These are phyloP conservation scores for Oryza rufipogon DNA, from an alignment of 176 grass and related monocot genomes.

Conservation along the genomic window DNA sequence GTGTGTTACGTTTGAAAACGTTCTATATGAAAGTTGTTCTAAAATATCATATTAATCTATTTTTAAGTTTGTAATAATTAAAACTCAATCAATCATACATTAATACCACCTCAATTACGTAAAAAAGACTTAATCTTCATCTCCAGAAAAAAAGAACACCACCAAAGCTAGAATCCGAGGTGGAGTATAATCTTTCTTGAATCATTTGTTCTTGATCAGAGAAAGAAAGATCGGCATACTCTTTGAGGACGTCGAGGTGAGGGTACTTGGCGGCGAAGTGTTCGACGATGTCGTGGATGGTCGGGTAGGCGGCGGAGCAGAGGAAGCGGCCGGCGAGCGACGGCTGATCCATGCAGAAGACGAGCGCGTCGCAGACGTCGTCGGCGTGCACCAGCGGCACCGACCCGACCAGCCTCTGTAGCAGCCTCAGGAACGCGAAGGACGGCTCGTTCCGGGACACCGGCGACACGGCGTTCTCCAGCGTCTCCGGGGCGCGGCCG, in stretches of 20 bases:
- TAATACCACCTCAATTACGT: too few species aligned
- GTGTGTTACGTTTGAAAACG: too few species aligned
- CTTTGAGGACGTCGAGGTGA: constrained; percentile 46
- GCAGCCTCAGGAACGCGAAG: background rate
- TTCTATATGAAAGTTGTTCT: too few species aligned
- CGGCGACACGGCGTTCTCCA: constrained; percentile 33
- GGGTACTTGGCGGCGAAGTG: constrained; percentile 45
- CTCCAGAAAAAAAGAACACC: too few species aligned
- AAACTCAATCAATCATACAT: too few species aligned
- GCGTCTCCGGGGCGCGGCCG: background rate
- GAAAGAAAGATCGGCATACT: constrained; percentile 36
- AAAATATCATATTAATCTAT: too few species aligned
- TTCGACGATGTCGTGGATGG: constrained; percentile 30
- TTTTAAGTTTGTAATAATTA: too few species aligned
- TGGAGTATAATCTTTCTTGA: background rate
- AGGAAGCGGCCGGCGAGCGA: constrained; percentile 55
- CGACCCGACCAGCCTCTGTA: constrained; percentile 52
- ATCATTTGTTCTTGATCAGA: too few species aligned
- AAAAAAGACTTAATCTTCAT: too few species aligned
- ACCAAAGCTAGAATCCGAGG: too few species aligned
- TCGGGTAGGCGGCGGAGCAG: constrained; percentile 45
- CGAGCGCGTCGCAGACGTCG: constrained; percentile 67
- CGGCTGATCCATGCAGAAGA: constrained; percentile 55
- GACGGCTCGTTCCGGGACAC: background rate
- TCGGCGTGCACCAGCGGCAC: constrained; percentile 64